Percentiles rank a stretch among this genome's conserved stretches.
Evolutionary conservation across 108 stramenopile genomes (phyloP).

Genomic region (Cyclotella atomus): DNA sequence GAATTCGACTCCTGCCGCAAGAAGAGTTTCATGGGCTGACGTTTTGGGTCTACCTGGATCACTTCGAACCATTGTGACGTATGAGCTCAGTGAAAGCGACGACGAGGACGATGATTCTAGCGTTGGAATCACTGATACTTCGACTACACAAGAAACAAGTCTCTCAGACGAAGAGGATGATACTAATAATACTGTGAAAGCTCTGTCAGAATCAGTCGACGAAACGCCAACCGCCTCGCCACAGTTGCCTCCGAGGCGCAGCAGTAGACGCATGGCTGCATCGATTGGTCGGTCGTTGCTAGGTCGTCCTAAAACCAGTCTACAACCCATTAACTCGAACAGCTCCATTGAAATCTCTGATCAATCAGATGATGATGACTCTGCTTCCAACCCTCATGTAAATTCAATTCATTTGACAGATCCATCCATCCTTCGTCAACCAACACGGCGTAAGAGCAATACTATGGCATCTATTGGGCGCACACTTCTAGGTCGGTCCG

Average conservation of each 20-base stretch:
- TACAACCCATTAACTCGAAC: neutral
- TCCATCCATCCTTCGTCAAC: neutral
- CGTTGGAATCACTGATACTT: conserved; percentile 2
- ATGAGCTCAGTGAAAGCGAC: conserved; percentile 6
- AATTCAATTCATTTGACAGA: neutral
- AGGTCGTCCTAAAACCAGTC: neutral
- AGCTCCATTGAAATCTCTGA: conserved; percentile 7
- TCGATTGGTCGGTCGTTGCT: neutral
- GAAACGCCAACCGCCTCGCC: neutral
- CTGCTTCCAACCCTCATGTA: neutral
- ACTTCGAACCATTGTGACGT: neutral
- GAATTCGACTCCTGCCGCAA: neutral
- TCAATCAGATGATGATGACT: neutral
- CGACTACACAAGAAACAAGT: neutral
- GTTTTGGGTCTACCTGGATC: neutral
- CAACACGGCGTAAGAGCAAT: neutral
- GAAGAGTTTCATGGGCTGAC: conserved; percentile 5
- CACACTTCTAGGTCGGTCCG: neutral
- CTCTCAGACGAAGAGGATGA: neutral
- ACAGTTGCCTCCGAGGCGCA: neutral
- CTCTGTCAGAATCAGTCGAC: neutral
- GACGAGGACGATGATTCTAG: neutral
- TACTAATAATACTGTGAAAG: neutral
- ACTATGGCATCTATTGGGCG: neutral
- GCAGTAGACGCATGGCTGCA: neutral